These are phyloP conservation scores for Apostasia ramifera DNA, from an alignment of 106 monocot species.

Conservation along the genomic window DNA sequence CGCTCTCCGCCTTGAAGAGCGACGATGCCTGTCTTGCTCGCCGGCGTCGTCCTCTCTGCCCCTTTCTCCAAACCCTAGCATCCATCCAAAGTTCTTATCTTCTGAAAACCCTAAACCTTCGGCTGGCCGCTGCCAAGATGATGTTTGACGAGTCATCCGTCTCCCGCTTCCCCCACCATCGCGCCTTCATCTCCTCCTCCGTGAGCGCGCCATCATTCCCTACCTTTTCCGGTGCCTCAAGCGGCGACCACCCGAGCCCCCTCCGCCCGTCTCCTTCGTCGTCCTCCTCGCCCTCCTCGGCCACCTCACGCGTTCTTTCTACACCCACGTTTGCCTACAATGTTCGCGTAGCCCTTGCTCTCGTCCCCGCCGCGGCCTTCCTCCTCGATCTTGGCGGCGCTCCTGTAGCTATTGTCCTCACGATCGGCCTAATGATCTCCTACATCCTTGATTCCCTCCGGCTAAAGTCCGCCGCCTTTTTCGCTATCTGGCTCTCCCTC, in stretches of 20 bases:
- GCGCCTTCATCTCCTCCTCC: constrained; percentile 67
- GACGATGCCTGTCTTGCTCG: background rate
- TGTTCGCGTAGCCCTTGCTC: constrained; percentile 55
- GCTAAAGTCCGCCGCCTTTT: constrained; percentile 47
- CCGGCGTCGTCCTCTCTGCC: background rate
- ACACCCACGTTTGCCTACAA: constrained; percentile 49
- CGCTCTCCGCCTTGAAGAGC: background rate
- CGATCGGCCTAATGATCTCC: constrained; percentile 59
- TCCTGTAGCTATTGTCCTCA: constrained; percentile 40
- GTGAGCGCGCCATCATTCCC: constrained; percentile 50
- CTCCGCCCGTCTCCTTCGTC: constrained; percentile 16
- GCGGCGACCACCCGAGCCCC: constrained; percentile 9
- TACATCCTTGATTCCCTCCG: constrained; percentile 82
- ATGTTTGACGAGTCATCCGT: constrained; percentile 36
- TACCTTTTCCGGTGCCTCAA: constrained; percentile 20
- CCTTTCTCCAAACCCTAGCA: background rate
- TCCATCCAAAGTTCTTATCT: background rate
- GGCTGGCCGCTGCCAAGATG: constrained; percentile 17
- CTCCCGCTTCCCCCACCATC: constrained; percentile 33
- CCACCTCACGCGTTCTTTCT: constrained; percentile 10
- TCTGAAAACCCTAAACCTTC: too few species aligned
- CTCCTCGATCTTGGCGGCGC: constrained; percentile 82
- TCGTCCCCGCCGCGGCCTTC: constrained; percentile 67
- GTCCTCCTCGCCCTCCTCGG: constrained; percentile 6
- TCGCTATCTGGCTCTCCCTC: constrained; percentile 79